Percentiles rank a stretch among this genome's conserved stretches.
These are phyloP conservation scores for Podospora australis DNA, from an alignment of 495 filamentous ascomycete species.

Conservation along the genomic window DNA sequence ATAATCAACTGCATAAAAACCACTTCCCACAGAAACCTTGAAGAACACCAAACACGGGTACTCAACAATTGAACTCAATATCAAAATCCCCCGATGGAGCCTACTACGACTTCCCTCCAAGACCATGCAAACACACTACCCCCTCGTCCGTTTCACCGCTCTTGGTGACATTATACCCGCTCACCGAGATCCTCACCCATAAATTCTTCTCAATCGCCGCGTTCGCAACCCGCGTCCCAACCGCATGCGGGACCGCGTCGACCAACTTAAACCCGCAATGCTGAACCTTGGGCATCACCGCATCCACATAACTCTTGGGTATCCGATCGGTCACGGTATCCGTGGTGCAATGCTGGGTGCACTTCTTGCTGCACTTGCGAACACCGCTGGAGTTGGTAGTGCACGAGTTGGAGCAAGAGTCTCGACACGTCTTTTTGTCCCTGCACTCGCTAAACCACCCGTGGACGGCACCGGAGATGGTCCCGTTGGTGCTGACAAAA, in stretches of 20 bases:
- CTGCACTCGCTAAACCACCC: constrained; percentile 25
- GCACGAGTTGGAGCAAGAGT: constrained; percentile 1
- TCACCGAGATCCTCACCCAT: constrained; percentile 22
- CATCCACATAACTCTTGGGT: constrained; percentile 16
- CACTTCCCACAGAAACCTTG: neutral
- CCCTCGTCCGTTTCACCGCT: constrained; percentile 15
- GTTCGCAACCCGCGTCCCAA: constrained; percentile 13
- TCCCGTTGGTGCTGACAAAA: constrained; percentile 10
- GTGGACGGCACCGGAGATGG: constrained; percentile 20
- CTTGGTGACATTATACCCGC: constrained; percentile 21
- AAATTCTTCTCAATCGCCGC: constrained; percentile 19
- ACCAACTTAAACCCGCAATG: constrained; percentile 18
- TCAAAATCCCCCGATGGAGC: neutral
- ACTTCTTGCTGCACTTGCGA: constrained; percentile 15
- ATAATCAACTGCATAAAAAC: neutral
- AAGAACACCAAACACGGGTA: neutral
- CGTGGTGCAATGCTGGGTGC: constrained; percentile 9
- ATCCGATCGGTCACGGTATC: neutral
- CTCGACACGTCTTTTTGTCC: constrained; percentile 12
- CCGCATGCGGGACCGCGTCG: constrained; percentile 4
- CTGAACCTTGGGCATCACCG: constrained; percentile 7
- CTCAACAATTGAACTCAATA: neutral
- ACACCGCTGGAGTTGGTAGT: too few species aligned
- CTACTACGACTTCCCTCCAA: constrained; percentile 4
- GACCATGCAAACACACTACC: constrained; percentile 17